phyloP scores from a whole-genome alignment of 257 asterid species.

The Voacanga thouarsii region DNA sequence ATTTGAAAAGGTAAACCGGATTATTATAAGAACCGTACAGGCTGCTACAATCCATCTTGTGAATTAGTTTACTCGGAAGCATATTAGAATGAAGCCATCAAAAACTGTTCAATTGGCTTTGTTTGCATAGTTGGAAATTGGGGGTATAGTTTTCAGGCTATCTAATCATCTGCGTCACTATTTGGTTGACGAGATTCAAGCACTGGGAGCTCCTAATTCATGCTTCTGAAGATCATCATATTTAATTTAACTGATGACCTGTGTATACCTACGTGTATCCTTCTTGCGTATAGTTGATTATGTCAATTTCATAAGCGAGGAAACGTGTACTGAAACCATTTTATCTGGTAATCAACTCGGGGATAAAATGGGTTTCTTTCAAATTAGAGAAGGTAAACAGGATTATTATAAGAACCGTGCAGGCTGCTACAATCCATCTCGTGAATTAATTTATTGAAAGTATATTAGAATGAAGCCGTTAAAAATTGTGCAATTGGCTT shows the following conservation, averaged over 20 bases:
- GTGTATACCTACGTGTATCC: neutral
- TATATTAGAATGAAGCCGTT: neutral
- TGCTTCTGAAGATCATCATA: neutral
- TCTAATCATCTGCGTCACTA: neutral
- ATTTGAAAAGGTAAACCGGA: neutral
- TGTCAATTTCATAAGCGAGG: neutral
- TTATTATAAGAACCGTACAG: neutral
- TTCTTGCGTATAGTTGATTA: neutral
- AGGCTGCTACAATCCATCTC: neutral
- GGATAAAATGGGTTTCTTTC: neutral
- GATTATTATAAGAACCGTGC: conserved; percentile 1
- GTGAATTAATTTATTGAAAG: conserved; percentile 1
- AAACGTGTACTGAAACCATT: neutral
- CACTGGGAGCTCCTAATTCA: neutral
- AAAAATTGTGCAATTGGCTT: neutral
- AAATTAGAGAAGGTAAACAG: neutral
- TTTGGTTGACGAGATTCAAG: neutral
- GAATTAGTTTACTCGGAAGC: conserved; percentile 1
- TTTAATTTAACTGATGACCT: neutral
- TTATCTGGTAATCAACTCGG: neutral
- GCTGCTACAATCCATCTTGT: neutral
- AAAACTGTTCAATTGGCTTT: neutral
- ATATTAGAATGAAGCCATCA: neutral
- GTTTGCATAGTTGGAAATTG: neutral
- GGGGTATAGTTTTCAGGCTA: neutral